Base-by-base conservation (phyloP, 108 stramenopile species). In the Discostella stelligeroides region DNA sequence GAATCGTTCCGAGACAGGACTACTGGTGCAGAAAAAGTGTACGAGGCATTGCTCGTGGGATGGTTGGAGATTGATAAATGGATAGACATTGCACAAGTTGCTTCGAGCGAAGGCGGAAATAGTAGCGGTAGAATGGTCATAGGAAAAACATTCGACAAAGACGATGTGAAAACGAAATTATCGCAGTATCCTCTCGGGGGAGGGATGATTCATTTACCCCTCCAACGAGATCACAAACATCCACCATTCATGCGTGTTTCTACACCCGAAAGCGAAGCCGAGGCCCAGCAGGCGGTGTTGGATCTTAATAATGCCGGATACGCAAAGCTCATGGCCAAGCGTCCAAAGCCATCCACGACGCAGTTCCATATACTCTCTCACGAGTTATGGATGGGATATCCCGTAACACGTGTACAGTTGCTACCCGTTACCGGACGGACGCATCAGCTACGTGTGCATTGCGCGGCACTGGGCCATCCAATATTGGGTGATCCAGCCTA, bases 401-500 rank as follows among this genome's bases (percentile, higher is more conserved):
- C 83, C 17, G 84, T 88, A 1, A 86, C 88, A 0, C 66, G 91
- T 1, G 60, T 92, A 0, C 71, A 82, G 55, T 63, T 88, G 25
- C 43, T 30, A 27, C 90, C 87, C 20, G 72, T 75, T 20, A 91
- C 90, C 2, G 90, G 90, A 17, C 79, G 90, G 29, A 91, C 90
- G 10, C 94, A 95, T 66, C 94, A 95, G 63, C 65, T 95, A 6
- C 79, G 94, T 0, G 91, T 92, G 13, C 94, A 95, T 66, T 74
- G 73, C 38, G 51, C 68, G 7, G 73, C 68, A 29, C 34, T 75
- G 38, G 95, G 92, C 15, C 73, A 91, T 69, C 90, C 95, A 10
- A 92, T 95, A 42, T 65, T 92, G 8, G 95, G 90, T 18, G 95
- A 95, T 80, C 82, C 82, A 18, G 86, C 84, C 10, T 95, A 95